phyloP scores from a whole-genome alignment of 129 eudicot species.

The Tagetes patula region DNA sequence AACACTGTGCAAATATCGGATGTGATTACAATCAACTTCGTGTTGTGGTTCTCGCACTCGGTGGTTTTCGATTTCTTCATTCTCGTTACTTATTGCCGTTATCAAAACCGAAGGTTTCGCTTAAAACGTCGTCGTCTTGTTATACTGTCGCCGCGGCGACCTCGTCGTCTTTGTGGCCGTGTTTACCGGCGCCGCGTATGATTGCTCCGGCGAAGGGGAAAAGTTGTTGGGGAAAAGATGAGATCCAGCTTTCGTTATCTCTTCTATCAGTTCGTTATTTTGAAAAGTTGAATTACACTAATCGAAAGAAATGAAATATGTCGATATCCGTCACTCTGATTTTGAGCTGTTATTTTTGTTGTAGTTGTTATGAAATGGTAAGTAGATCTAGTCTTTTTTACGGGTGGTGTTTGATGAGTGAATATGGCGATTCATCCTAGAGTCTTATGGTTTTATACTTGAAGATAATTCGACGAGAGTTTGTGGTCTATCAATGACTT shows the following conservation, averaged over 20 bases:
- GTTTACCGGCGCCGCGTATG: conserved; percentile 41
- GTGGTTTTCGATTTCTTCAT: conserved; percentile 76
- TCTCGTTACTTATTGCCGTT: conserved; percentile 69
- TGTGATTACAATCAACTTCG: conserved; percentile 61
- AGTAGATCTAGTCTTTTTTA: background rate
- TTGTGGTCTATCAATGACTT: too few relatives aligned
- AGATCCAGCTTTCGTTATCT: conserved; percentile 76
- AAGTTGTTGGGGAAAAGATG: conserved; percentile 89
- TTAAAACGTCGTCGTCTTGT: conserved; percentile 25
- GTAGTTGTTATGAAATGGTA: background rate
- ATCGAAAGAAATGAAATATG: conserved; percentile 11
- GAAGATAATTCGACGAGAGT: too few relatives aligned
- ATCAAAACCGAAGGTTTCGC: conserved; percentile 38
- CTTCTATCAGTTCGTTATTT: conserved; percentile 73
- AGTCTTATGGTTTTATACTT: too few relatives aligned
- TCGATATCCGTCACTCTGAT: background rate
- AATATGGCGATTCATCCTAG: too few relatives aligned
- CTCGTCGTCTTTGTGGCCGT: conserved; percentile 50
- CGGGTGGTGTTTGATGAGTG: conserved; percentile 5
- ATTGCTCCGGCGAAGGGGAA: conserved; percentile 30
- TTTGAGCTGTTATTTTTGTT: background rate
- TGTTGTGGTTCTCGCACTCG: conserved; percentile 77
- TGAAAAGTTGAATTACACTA: conserved; percentile 61
- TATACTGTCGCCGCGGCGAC: conserved; percentile 34
- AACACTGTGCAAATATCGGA: conserved; percentile 45